Percentiles rank a stretch among this genome's conserved stretches.
phyloP scores from a whole-genome alignment of 768 basidiomycete genomes.

The Boletus reticulatus region DNA sequence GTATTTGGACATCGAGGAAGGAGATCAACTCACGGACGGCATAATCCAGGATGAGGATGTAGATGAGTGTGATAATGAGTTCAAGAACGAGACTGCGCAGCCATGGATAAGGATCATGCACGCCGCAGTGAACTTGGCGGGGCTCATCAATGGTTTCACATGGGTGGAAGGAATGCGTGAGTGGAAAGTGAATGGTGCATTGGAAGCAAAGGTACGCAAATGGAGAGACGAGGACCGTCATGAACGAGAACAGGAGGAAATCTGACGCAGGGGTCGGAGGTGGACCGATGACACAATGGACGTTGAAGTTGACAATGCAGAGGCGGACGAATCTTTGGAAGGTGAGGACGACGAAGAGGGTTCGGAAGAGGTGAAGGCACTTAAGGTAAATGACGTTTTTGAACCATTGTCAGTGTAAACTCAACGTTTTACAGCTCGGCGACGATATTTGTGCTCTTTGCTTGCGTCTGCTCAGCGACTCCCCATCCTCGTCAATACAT shows the following conservation, averaged over 20 bases:
- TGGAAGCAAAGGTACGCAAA: slow-evolving; percentile 63
- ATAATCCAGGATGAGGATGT: slow-evolving; percentile 78
- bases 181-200: slow-evolving; percentile 62
- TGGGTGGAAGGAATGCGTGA: slow-evolving; percentile 58
- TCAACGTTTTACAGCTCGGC: slow-evolving; percentile 49
- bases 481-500: slow-evolving; percentile 26
- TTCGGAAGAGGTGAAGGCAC: slow-evolving; percentile 68
- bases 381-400: slow-evolving; percentile 56
- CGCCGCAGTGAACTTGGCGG: slow-evolving; percentile 63
- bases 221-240: slow-evolving; percentile 72
- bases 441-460: slow-evolving; percentile 70
- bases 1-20: slow-evolving; percentile 65
- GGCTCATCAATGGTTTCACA: slow-evolving; percentile 71
- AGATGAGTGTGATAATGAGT: slow-evolving; percentile 32
- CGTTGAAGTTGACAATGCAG: slow-evolving; percentile 56
- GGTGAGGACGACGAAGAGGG: slow-evolving; percentile 63
- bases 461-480: slow-evolving; percentile 45
- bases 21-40: slow-evolving; percentile 63
- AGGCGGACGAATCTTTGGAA: slow-evolving; percentile 44
- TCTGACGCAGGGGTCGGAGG: slow-evolving; percentile 55
- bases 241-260: slow-evolving; percentile 69
- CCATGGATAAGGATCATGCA: slow-evolving; percentile 79
- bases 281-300: slow-evolving; percentile 74
- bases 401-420: slow-evolving; percentile 3
- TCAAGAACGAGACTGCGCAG: slow-evolving; percentile 40